Percentiles rank a stretch among this genome's conserved stretches.
These are phyloP conservation scores for Pythium vanterpoolii DNA, from an alignment of 352 stramenopile genomes.

Conservation along the genomic window DNA sequence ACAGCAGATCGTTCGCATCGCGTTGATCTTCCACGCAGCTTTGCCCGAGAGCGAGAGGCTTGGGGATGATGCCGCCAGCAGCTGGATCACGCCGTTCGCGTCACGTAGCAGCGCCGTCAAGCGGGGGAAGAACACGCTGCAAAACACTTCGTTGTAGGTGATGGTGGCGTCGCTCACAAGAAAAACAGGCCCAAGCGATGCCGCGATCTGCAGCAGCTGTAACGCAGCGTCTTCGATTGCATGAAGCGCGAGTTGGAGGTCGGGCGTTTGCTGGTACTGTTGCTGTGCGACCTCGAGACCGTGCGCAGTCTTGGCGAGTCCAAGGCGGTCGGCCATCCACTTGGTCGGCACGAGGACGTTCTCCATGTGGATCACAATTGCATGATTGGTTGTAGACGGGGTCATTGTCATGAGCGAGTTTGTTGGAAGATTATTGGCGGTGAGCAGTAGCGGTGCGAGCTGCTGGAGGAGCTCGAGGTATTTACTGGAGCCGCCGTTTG, in stretches of 20 bases:
- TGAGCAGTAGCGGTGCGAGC: slow-evolving; percentile 15
- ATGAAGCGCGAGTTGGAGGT: slow-evolving; percentile 16
- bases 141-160: slow-evolving; percentile 20
- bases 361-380: slow-evolving; percentile 22
- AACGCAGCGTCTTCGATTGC: slow-evolving; percentile 19
- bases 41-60: slow-evolving; percentile 11
- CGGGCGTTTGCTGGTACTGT: slow-evolving; percentile 23
- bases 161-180: slow-evolving; percentile 19
- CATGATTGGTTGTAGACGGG: background rate
- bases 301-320: slow-evolving; percentile 14
- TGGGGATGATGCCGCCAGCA: slow-evolving; percentile 4
- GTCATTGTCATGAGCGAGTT: background rate
- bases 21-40: slow-evolving; percentile 12
- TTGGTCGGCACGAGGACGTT: slow-evolving; percentile 25
- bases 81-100: slow-evolving; percentile 10
- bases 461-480: slow-evolving; percentile 9
- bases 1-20: slow-evolving; percentile 10
- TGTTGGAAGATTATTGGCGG: background rate
- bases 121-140: slow-evolving; percentile 20
- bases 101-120: slow-evolving; percentile 16
- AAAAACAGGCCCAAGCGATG: slow-evolving; percentile 17
- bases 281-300: slow-evolving; percentile 20
- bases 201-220: slow-evolving; percentile 16
- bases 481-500: background rate
- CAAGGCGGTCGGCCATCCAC: slow-evolving; percentile 22